Evolutionary conservation across 2,329 filamentous ascomycete species (phyloP).

Genomic region (Diaporthe velutina): DNA sequence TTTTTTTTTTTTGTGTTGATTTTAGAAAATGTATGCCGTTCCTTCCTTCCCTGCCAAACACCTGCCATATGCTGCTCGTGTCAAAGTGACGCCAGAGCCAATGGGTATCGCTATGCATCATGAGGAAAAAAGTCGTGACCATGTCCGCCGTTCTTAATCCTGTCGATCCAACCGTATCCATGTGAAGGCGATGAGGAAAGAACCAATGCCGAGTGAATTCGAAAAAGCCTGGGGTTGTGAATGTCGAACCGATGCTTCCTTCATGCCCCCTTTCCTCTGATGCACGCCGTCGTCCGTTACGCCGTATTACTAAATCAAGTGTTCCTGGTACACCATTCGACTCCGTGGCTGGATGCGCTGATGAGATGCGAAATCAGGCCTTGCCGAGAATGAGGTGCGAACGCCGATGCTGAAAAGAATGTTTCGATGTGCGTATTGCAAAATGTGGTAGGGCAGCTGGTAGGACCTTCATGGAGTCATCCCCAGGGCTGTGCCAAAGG

Average conservation of each 20-base stretch:
- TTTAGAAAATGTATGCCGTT: no score
- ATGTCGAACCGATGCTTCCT: background rate
- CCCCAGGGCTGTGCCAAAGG: no score
- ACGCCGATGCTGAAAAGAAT: conserved; percentile 21
- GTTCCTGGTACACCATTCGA: background rate
- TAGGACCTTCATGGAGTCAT: no score
- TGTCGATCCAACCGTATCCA: conserved; percentile 28
- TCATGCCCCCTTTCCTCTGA: background rate
- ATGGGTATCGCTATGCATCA: conserved; percentile 34
- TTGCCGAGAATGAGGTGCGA: background rate
- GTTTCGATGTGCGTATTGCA: background rate
- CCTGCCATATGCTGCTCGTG: conserved; percentile 25
- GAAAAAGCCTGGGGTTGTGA: background rate
- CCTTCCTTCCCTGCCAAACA: conserved; percentile 10
- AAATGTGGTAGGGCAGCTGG: background rate
- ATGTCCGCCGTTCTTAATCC: background rate
- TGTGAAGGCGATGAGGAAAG: background rate
- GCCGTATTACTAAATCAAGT: background rate
- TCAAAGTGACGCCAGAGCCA: conserved; percentile 20
- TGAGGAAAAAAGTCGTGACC: conserved; percentile 24
- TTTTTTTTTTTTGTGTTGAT: background rate
- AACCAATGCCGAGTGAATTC: conserved; percentile 5
- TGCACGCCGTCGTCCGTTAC: conserved; percentile 12
- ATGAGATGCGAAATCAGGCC: conserved; percentile 6
- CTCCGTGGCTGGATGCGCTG: conserved; percentile 6